Evolutionary conservation across 257 asterid species (phyloP), one percentile per base, ranked within the genome.

Genomic region (Verbena officinalis): DNA sequence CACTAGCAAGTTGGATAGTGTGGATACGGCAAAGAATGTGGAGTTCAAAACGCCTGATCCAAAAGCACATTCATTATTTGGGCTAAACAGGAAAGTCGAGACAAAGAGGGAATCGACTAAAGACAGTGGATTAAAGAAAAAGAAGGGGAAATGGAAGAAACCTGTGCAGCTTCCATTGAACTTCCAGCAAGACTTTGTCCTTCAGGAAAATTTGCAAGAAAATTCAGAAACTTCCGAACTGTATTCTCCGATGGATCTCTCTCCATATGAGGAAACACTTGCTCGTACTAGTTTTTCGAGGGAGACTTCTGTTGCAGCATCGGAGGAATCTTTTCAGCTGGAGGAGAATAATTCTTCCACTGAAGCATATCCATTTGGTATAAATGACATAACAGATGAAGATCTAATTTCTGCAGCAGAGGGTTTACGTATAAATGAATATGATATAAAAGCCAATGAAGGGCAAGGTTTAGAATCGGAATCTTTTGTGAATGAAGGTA

Each of bases 201-300:
- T 73, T 55, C 77, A 72, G 65, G 95, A 81, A 60, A 75, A 71
- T 64, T 46, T 51, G 11, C 75, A 64, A 53, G 86, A 80, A 74
- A 44, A 68, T 69, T 52, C 74, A 9, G 95, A 84, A 60, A 78
- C 81, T 49, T 65, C 77, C 7, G 96, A 80, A 67, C 82, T 79
- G n/a, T 90, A 84, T 79, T 94, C 99, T 17, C 97, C 97, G 15
- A 90, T 90, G 99, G 99, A 90, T 67, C 65, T 88, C 77, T 94
- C 99, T 73, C 96, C 99, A 0, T 90, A 80, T 57, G 87, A 77
- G 67, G 92, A 90, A 73, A 76, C 82, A 42, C 63, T 81, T 60
- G 84, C 76, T 19, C 82, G 71, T 69, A 69, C 48, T 67, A 51
- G 53, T 23, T 52, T 69, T 36, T 83, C 96, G n/a, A 76, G 90